A percentile compares a stretch with the other conserved stretches of the same genome.
Conservation (phyloP, 306 rosid species). For the Nissolia schottii region DNA sequence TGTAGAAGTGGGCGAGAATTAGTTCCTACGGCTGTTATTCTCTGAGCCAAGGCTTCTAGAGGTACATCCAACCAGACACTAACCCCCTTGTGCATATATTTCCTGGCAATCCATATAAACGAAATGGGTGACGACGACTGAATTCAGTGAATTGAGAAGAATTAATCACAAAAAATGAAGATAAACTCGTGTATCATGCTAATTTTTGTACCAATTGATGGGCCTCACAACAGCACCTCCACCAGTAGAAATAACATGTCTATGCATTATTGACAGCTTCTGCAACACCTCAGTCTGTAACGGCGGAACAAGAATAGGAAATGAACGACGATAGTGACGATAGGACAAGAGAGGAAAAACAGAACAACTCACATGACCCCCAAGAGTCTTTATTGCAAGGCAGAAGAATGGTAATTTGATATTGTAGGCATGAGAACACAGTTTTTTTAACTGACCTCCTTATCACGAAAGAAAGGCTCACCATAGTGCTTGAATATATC, state of each 20-base stretch:
- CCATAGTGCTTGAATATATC: constrained; percentile 74
- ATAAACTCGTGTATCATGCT: background rate
- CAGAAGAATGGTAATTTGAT: background rate
- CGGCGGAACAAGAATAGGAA: constrained; percentile 8
- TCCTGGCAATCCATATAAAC: constrained; percentile 42
- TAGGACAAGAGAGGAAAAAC: background rate
- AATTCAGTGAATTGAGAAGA: background rate
- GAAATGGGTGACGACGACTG: background rate
- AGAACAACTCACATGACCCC: background rate
- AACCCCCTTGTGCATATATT: constrained; percentile 66
- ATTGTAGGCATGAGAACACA: constrained; percentile 4
- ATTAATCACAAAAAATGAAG: background rate
- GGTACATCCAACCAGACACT: constrained; percentile 94
- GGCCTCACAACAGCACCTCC: constrained; percentile 83
- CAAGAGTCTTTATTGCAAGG: background rate
- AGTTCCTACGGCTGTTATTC: constrained; percentile 79
- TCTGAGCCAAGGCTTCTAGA: constrained; percentile 65
- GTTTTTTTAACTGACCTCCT: constrained; percentile 57
- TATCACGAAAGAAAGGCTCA: constrained; percentile 64
- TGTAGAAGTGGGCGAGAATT: constrained; percentile 82
- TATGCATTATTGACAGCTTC: constrained; percentile 52
- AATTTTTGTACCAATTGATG: constrained; percentile 58
- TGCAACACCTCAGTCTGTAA: constrained; percentile 61
- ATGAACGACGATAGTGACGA: background rate
- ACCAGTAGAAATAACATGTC: constrained; percentile 71